phyloP scores from a whole-genome alignment of 345 rosid species.

The Eucalyptus pumila region DNA sequence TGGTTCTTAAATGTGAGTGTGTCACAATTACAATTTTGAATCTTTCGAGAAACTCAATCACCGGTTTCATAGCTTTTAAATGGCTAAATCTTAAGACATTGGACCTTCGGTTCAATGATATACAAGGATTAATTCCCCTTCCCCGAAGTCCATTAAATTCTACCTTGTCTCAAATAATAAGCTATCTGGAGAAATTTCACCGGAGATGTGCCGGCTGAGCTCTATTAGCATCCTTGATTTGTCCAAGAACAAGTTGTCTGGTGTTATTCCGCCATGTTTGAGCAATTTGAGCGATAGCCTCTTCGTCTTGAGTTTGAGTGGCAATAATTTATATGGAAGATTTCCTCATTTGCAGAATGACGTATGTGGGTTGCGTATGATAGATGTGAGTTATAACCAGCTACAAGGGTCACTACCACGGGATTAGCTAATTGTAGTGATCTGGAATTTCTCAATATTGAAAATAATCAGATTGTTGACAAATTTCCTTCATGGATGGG shows the following conservation, averaged over 20 bases:
- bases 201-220: not conserved
- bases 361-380: accelerated
- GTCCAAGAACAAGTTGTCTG: not conserved
- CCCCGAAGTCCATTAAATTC: not conserved
- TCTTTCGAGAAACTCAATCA: too few relatives aligned
- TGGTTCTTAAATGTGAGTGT: not conserved
- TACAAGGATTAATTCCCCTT: not conserved
- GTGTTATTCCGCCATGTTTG: not conserved
- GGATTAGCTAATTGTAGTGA: not conserved
- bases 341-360: not conserved
- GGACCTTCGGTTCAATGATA: not conserved
- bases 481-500: not conserved
- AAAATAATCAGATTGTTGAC: not conserved
- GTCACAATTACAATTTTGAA: too few relatives aligned
- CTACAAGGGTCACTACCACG: not conserved
- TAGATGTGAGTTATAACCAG: not conserved
- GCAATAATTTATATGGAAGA: not conserved
- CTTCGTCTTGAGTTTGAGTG: accelerated
- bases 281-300: not conserved
- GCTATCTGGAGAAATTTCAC: not conserved
- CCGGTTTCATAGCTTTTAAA: too few relatives aligned
- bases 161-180: not conserved
- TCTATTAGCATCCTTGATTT: not conserved
- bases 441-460: not conserved
- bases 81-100: not conserved